Evolutionary conservation across 202 grass and related monocot genomes (phyloP), one percentile per base, ranked within the genome.

Genomic region (Elaeis oleifera): DNA sequence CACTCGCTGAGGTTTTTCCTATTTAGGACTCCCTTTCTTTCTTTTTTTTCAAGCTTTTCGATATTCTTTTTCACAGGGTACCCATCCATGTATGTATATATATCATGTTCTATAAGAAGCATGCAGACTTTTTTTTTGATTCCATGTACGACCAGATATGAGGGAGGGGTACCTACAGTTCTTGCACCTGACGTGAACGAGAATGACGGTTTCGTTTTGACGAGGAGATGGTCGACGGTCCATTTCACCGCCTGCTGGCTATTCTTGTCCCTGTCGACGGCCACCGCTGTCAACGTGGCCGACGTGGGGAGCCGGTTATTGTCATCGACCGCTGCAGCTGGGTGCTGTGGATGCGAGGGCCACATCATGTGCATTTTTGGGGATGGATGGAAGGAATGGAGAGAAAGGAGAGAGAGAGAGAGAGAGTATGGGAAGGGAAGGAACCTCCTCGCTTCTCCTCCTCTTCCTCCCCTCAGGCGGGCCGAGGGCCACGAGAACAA

Each of bases 231-330:
- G 64, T 97, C 77, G 28, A 81, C 59, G 3, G 84, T 81, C 94
- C 94, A 97, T 65, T 85, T 92, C 70, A 82, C 78, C 51, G 94
- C 85, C 25, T 80, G 80, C 22, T 89, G 81, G 83, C 36, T 44
- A 11, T 13, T 11, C 36, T 44, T 44, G 36, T 44, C 36, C 36
- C 3, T 44, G 36, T 44, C 36, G 36, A 44, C 11, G 9, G 36
- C 36, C 36, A 44, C 36, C 36, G 36, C 36, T 13, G 6, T 75
- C 29, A 70, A 54, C 23, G 74, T 25, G 61, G 50, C 29, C 19
- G 51, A 20, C 0, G 15, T 2, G 2, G 21, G 32, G 3, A 20
- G 8, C 59, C 61, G 66, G 66, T 84, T 69, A 63, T 5, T 29
- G 65, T 29, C 60, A 72, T 70, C 55, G 36, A 3, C 36, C 28